phyloP scores from a whole-genome alignment of 2,329 filamentous ascomycete species.

The Trichoderma simmonsii region DNA sequence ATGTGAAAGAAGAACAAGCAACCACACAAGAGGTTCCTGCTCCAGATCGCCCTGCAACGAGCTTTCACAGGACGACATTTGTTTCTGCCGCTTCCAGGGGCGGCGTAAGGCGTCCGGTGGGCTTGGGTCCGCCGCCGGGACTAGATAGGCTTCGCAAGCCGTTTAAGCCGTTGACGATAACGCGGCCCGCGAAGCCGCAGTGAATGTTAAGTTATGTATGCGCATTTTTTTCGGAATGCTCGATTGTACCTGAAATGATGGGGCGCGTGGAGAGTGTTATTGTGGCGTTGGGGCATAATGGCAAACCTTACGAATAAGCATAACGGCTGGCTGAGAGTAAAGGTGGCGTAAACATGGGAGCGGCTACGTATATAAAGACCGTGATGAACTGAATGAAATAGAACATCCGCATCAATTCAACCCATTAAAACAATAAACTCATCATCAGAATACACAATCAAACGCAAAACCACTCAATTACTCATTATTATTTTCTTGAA shows the following conservation, averaged over 20 bases:
- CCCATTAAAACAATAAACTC: not conserved
- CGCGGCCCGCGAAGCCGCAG: slow-evolving; percentile 34
- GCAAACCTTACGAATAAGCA: slow-evolving; percentile 25
- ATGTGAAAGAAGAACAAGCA: slow-evolving; percentile 24
- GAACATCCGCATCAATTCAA: not conserved
- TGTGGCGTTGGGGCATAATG: not conserved
- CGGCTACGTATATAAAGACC: not conserved
- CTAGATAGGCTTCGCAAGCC: slow-evolving; percentile 52
- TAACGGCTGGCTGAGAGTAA: slow-evolving; percentile 21
- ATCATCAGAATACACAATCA: not conserved
- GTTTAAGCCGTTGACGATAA: slow-evolving; percentile 56
- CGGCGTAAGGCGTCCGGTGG: slow-evolving; percentile 43
- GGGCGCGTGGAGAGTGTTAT: not conserved
- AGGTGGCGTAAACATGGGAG: not conserved
- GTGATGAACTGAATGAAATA: slow-evolving; percentile 4
- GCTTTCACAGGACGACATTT: slow-evolving; percentile 54
- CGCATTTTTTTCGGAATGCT: not conserved
- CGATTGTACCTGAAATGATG: not conserved
- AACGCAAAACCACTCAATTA: not conserved
- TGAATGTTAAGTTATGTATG: not conserved
- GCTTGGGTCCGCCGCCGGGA: slow-evolving; percentile 45
- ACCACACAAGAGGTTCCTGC: slow-evolving; percentile 28
- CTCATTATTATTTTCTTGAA: not conserved
- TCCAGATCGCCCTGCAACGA: slow-evolving; percentile 35
- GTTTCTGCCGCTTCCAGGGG: slow-evolving; percentile 34